phyloP scores from a whole-genome alignment of 2,329 filamentous ascomycete genomes.

The Talaromyces rugulosus region DNA sequence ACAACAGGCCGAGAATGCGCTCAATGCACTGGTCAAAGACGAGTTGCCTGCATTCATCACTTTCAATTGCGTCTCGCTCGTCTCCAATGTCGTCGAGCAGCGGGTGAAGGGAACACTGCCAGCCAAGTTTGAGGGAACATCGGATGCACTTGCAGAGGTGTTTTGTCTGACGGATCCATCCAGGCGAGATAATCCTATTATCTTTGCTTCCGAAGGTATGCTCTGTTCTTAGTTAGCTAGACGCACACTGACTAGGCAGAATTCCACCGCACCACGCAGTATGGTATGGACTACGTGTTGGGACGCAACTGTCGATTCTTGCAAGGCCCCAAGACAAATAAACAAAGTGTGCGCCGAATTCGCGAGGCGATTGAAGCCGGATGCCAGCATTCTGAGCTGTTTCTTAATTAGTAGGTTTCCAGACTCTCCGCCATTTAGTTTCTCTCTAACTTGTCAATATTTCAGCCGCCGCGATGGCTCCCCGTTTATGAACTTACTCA shows the following conservation, averaged over 20 bases:
- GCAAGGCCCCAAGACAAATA: slow-evolving; percentile 68
- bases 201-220: slow-evolving; percentile 70
- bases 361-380: slow-evolving; percentile 58
- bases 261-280: slow-evolving; percentile 70
- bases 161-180: slow-evolving; percentile 75
- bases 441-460: too few species aligned
- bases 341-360: slow-evolving; percentile 58
- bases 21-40: slow-evolving; percentile 60
- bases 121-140: slow-evolving; percentile 61
- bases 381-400: slow-evolving; percentile 68
- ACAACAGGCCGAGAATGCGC: slow-evolving; percentile 61
- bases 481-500: slow-evolving; percentile 72
- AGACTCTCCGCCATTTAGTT: too few species aligned
- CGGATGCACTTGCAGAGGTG: slow-evolving; percentile 70
- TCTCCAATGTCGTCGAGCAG: slow-evolving; percentile 64
- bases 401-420: slow-evolving; percentile 65
- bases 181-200: slow-evolving; percentile 68
- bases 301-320: slow-evolving; percentile 76
- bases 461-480: slow-evolving; percentile 65
- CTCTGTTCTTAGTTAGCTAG: neutral
- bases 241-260: slow-evolving; percentile 41
- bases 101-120: slow-evolving; percentile 65
- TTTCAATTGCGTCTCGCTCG: slow-evolving; percentile 63
- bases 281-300: slow-evolving; percentile 67
- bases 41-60: slow-evolving; percentile 70